A percentile compares a stretch with the other conserved stretches of the same genome.
These are phyloP conservation scores for Stephanodiscus minutulus DNA, from an alignment of 108 stramenopile species.

Conservation along the genomic window DNA sequence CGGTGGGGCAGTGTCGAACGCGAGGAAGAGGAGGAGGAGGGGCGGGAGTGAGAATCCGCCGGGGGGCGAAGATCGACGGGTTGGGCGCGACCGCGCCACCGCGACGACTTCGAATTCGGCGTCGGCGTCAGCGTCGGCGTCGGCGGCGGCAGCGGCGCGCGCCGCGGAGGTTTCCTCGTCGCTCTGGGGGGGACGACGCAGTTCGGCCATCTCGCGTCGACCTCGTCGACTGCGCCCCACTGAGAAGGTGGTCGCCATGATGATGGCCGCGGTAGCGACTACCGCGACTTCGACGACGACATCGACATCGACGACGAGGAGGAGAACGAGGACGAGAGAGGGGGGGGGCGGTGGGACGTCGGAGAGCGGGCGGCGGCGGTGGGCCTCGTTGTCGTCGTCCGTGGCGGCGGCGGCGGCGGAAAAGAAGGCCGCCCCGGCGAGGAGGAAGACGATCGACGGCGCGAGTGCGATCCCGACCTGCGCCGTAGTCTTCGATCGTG, in stretches of 20 bases:
- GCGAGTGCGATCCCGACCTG: not conserved
- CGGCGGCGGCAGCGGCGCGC: too few relatives aligned
- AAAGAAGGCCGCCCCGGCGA: not conserved
- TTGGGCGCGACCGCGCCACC: too few relatives aligned
- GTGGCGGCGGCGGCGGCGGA: not conserved
- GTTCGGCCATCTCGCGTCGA: constrained; percentile 27
- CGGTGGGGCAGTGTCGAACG: too few relatives aligned
- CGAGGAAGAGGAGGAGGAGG: too few relatives aligned
- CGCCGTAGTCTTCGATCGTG: not conserved
- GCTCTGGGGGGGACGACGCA: constrained; percentile 5
- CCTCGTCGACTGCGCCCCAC: constrained; percentile 32
- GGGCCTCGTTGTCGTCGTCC: not conserved
- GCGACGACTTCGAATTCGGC: too few relatives aligned
- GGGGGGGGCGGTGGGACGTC: not conserved
- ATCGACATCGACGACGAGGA: not conserved
- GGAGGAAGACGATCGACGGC: not conserved
- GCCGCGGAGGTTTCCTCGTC: too few relatives aligned
- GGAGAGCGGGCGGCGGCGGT: not conserved
- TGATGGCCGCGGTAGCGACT: not conserved
- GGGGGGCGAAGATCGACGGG: too few relatives aligned
- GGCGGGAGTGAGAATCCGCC: too few relatives aligned
- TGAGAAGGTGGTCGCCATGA: constrained; percentile 24
- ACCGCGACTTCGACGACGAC: not conserved
- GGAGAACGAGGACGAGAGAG: not conserved
- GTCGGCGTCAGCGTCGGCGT: too few relatives aligned